phyloP scores from a whole-genome alignment of 805 yeast species.

The Dipodascus geniculatus region DNA sequence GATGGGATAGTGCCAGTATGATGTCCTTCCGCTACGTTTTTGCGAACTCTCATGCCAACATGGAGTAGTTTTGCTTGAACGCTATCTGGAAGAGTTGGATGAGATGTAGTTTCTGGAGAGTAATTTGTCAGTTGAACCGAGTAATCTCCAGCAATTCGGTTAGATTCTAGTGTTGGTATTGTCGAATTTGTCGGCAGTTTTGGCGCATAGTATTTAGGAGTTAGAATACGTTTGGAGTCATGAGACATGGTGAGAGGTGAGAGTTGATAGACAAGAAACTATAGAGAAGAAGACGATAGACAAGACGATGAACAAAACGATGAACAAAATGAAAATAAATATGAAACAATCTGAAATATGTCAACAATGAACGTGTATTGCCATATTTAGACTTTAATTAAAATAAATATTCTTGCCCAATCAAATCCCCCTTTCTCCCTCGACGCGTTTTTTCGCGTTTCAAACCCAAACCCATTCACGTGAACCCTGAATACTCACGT shows the following conservation, averaged over 20 bases:
- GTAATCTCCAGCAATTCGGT: neutral
- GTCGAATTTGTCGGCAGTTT: neutral
- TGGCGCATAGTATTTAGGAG: slow-evolving; percentile 8
- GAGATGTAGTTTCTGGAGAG: slow-evolving; percentile 5
- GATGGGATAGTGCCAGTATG: slow-evolving; percentile 18
- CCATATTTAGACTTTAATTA: no score
- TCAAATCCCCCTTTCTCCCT: no score
- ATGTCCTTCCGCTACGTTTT: slow-evolving; percentile 24
- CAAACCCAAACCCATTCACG: no score
- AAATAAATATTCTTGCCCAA: no score
- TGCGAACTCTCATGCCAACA: slow-evolving; percentile 19
- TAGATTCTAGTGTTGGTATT: neutral
- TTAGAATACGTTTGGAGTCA: slow-evolving; percentile 7
- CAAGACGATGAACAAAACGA: no score
- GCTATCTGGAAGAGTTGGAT: slow-evolving; percentile 14
- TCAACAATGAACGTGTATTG: no score
- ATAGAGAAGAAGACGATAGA: no score
- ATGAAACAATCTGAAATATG: no score
- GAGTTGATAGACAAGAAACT: no score
- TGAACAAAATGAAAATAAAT: no score
- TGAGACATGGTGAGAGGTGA: neutral
- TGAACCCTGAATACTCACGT: no score
- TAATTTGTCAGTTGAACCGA: slow-evolving; percentile 3
- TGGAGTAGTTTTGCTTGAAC: slow-evolving; percentile 15
- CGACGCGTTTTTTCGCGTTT: no score